A percentile compares a stretch with the other conserved stretches of the same genome.
These are phyloP conservation scores for Leccinum pachyderme DNA, from an alignment of 1,284 basidiomycete species.

Conservation along the genomic window DNA sequence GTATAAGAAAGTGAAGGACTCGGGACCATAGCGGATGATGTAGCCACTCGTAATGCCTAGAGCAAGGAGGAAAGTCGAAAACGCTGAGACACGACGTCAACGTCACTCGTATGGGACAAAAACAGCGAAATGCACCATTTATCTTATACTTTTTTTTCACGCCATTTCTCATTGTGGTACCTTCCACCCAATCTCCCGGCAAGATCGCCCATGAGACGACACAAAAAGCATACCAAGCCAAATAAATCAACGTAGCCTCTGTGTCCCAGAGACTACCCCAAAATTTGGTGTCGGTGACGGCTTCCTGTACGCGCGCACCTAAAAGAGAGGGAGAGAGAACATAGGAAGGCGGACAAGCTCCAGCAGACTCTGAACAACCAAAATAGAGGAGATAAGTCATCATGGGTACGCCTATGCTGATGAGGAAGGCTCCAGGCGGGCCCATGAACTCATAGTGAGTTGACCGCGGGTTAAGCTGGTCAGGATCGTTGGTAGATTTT, in stretches of 20 bases:
- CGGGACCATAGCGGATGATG: conserved; percentile 73
- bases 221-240: conserved; percentile 89
- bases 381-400: conserved; percentile 82
- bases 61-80: conserved; percentile 82
- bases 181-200: conserved; percentile 86
- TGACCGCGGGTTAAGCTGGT: conserved; percentile 61
- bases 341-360: conserved; percentile 68
- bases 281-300: conserved; percentile 54
- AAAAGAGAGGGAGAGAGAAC: conserved; percentile 37
- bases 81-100: conserved; percentile 51
- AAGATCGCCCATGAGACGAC: conserved; percentile 82
- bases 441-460: conserved; percentile 84
- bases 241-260: conserved; percentile 74
- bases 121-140: conserved; percentile 67
- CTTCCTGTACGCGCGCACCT: conserved; percentile 40
- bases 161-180: conserved; percentile 78
- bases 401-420: conserved; percentile 74
- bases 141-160: conserved; percentile 86
- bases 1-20: conserved; percentile 86
- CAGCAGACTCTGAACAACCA: conserved; percentile 77
- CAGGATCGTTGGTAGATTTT: conserved; percentile 13
- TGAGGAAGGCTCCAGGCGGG: conserved; percentile 73
- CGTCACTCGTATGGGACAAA: neutral
- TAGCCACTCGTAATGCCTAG: conserved; percentile 68
- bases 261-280: conserved; percentile 81